phyloP scores from a whole-genome alignment of 176 grass and related monocot species.

The Musa troglodytarum region DNA sequence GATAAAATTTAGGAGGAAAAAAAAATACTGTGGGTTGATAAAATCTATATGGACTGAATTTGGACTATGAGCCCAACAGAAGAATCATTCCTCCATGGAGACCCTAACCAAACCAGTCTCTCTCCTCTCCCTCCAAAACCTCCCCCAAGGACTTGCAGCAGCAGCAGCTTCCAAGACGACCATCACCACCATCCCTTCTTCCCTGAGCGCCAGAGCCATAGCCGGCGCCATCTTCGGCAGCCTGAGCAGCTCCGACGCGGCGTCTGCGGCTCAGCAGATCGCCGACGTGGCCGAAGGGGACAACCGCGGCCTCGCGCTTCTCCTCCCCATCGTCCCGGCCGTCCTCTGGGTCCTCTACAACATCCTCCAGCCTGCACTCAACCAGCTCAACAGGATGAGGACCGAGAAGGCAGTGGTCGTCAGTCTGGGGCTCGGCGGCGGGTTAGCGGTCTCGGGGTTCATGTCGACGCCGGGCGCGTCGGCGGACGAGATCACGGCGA shows the following conservation, averaged over 20 bases:
- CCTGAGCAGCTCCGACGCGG: neutral
- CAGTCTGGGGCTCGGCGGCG: neutral
- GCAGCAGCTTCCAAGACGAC: too few relatives aligned
- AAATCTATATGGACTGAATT: too few relatives aligned
- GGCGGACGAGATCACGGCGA: neutral
- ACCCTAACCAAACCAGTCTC: neutral
- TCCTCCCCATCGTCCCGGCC: neutral
- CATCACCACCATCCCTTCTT: neutral
- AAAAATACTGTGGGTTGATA: too few relatives aligned
- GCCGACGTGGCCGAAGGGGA: too few relatives aligned
- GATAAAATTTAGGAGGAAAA: too few relatives aligned
- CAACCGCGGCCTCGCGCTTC: neutral
- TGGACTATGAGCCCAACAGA: too few relatives aligned
- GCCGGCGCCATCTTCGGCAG: neutral
- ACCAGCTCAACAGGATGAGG: slow-evolving; percentile 9
- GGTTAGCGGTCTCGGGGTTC: neutral
- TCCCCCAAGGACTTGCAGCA: neutral
- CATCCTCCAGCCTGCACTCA: slow-evolving; percentile 4
- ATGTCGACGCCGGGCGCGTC: neutral
- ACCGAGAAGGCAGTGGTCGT: neutral
- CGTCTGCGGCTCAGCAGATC: too few relatives aligned
- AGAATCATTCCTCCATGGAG: too few relatives aligned
- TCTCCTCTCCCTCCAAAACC: neutral
- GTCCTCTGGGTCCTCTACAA: slow-evolving; percentile 6
- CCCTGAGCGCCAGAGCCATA: neutral